Conservation (phyloP, 306 rosid genomes). For the Quercus rubra region DNA sequence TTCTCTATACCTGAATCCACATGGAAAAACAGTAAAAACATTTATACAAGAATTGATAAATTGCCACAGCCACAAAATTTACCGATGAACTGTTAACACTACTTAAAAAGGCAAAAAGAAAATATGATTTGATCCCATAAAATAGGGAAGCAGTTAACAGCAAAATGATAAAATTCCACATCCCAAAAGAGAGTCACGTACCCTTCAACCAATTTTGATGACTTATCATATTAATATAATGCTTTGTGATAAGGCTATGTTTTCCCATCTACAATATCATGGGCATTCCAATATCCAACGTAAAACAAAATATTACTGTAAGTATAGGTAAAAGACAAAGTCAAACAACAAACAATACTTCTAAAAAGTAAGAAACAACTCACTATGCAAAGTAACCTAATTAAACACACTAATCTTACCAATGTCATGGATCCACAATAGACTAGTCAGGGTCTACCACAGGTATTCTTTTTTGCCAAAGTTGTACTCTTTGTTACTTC, state of each 20-base stretch:
- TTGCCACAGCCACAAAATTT: background rate
- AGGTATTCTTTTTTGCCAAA: no score
- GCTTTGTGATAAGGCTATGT: background rate
- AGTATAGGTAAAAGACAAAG: background rate
- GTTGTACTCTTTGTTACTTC: no score
- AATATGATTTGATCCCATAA: background rate
- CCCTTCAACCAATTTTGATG: background rate
- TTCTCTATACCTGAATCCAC: constrained; percentile 71
- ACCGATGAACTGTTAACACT: background rate
- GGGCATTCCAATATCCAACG: background rate
- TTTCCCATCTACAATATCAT: background rate
- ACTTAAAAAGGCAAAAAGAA: background rate
- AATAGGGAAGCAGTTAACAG: background rate
- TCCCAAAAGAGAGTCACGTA: background rate
- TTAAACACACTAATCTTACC: background rate
- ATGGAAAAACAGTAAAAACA: constrained; percentile 5
- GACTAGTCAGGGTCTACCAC: no score
- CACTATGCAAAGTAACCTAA: background rate
- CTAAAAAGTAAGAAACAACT: background rate
- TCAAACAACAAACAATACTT: background rate
- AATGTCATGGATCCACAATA: no score
- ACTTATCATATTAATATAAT: background rate
- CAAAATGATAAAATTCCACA: background rate
- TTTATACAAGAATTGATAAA: background rate
- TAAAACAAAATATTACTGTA: background rate